Evolutionary conservation across 768 basidiomycete species (phyloP).

Genomic region (Tricholoma furcatifolium): DNA sequence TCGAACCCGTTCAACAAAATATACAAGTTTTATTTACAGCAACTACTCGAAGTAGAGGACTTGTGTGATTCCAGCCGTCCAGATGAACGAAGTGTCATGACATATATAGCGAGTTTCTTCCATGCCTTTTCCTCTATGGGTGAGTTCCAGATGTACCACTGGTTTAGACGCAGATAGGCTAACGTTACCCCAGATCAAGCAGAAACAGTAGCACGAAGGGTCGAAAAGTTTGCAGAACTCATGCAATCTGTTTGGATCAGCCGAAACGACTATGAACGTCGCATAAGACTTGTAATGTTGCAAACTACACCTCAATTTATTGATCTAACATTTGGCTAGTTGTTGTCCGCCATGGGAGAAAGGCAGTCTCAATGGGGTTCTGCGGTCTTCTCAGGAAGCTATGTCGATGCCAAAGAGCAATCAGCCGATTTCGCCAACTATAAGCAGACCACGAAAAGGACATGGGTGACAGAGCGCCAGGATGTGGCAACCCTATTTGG

Average conservation of each 20-base stretch:
- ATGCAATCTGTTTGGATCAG: slow-evolving; percentile 91
- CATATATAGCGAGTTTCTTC: slow-evolving; percentile 96
- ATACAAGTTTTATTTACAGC: slow-evolving; percentile 41
- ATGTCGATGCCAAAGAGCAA: slow-evolving; percentile 77
- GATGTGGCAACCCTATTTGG: slow-evolving; percentile 86
- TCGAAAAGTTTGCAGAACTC: slow-evolving; percentile 94
- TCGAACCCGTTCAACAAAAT: background rate
- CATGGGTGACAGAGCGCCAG: slow-evolving; percentile 88
- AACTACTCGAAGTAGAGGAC: slow-evolving; percentile 95
- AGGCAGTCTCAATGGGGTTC: slow-evolving; percentile 72
- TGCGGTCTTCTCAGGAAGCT: slow-evolving; percentile 67
- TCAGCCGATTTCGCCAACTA: slow-evolving; percentile 72
- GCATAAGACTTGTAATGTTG: slow-evolving; percentile 62
- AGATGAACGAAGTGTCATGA: slow-evolving; percentile 97
- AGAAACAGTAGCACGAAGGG: slow-evolving; percentile 89
- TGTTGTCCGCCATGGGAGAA: slow-evolving; percentile 64
- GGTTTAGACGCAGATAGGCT: background rate
- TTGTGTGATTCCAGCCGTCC: slow-evolving; percentile 84
- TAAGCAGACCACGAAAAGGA: slow-evolving; percentile 82
- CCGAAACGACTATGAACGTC: slow-evolving; percentile 90
- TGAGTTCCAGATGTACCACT: slow-evolving; percentile 32
- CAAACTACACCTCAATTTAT: background rate
- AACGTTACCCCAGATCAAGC: slow-evolving; percentile 69
- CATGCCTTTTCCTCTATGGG: slow-evolving; percentile 98
- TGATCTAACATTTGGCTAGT: slow-evolving; percentile 31